Percentiles rank a stretch among this genome's conserved stretches.
Conservation (phyloP, 2,329 filamentous ascomycete genomes). For the Colletotrichum salicis region DNA sequence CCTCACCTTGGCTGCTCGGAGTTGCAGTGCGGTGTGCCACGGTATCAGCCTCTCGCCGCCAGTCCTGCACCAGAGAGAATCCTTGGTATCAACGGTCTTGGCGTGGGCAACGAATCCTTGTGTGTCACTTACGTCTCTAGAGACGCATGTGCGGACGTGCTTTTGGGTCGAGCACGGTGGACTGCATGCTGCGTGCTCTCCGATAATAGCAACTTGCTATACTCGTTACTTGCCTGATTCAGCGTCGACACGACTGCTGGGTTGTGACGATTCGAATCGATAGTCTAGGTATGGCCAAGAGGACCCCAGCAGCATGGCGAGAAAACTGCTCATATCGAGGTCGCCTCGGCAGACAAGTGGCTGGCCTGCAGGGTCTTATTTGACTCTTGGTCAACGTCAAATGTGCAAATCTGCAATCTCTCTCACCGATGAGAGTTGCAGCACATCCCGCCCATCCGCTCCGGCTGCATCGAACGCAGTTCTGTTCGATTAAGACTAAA, state of each 20-base stretch:
- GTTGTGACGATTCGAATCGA: slow-evolving; percentile 10
- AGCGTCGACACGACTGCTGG: neutral
- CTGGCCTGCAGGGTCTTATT: slow-evolving; percentile 5
- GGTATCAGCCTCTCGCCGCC: slow-evolving; percentile 26
- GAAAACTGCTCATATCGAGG: slow-evolving; percentile 5
- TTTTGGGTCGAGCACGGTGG: slow-evolving; percentile 15
- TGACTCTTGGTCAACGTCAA: neutral
- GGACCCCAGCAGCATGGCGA: neutral
- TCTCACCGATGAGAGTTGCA: slow-evolving; percentile 7
- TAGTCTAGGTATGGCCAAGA: slow-evolving; percentile 17
- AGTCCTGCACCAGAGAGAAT: neutral
- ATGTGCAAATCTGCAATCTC: slow-evolving; percentile 1
- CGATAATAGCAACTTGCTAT: neutral
- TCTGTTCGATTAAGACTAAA: slow-evolving; percentile 31
- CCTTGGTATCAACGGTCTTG: neutral
- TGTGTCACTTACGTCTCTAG: slow-evolving; percentile 23
- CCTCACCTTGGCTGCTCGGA: slow-evolving; percentile 1
- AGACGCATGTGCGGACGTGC: slow-evolving; percentile 14
- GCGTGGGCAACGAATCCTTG: slow-evolving; percentile 13
- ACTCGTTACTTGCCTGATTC: slow-evolving; percentile 14
- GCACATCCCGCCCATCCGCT: slow-evolving; percentile 8
- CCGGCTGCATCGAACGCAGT: slow-evolving; percentile 13
- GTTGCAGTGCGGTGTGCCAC: neutral
- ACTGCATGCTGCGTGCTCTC: neutral
- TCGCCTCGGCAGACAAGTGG: slow-evolving; percentile 7